Base-by-base conservation (phyloP, 306 rosid species). In the Ochetophila trinervis region DNA sequence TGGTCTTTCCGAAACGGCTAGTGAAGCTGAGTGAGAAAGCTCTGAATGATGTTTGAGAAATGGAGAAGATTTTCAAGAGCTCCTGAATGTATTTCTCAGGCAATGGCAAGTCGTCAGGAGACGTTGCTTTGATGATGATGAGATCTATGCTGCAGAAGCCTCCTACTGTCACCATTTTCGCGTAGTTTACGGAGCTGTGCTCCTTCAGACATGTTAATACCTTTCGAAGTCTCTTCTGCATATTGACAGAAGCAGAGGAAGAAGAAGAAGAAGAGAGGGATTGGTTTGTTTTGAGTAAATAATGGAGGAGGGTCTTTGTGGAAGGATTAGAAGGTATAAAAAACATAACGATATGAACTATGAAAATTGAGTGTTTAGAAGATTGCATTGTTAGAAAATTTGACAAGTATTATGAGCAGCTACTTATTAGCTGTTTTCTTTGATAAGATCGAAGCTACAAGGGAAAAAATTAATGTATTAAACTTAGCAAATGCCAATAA, bases 1-100 rank as follows among this genome's bases (percentile, higher is more conserved):
- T 72, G 3, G 96, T 87, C 24, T 75, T 79, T 40, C 79, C 76
- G 1, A 88, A 87, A n/a, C 96, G 80, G n/a, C 85, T 90, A 40
- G 85, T 70, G 74, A 91, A 82, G 78, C 84, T 61, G 23, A 84
- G 69, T 4, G 87, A 78, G 12, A 91, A 88, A 5, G 81, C 66
- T 66, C 70, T 76, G 11, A 74, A 74, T 0, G 85, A 76, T n/a
- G 90, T 15, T 2, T 85, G 89, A 24, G 97, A 91, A 12, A 75
- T 6, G 60, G 90, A 62, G 63, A 91, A 85, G 68, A 91, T 70
- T 16, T 71, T 88, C 79, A 87, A 68, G 53, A 88, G 84, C 57
- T 69, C 73, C 1, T 80, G 81, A 8, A 82, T 34, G 85, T 83
- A 85, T 54, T 84, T 85, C 32, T 91, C 92, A 1, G 77, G 84